These are phyloP conservation scores for Coriolopsis trogii DNA, from an alignment of 1,284 basidiomycete species.

Conservation along the genomic window DNA sequence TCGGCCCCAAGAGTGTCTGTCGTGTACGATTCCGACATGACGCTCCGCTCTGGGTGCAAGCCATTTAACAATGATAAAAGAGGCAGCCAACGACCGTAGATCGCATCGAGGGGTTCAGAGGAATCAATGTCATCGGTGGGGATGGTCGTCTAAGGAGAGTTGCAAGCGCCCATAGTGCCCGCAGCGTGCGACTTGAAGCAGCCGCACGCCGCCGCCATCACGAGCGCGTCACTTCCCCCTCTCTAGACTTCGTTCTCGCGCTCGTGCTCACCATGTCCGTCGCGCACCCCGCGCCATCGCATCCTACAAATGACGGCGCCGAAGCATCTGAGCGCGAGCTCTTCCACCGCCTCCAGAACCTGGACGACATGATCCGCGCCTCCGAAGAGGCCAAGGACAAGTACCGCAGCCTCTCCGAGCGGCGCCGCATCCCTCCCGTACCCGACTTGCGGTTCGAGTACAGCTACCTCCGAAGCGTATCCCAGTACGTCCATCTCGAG, in stretches of 20 bases:
- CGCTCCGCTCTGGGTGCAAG: too few relatives aligned
- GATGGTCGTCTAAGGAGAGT: too few relatives aligned
- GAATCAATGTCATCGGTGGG: too few relatives aligned
- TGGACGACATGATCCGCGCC: slow-evolving; percentile 20
- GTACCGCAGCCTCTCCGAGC: slow-evolving; percentile 13
- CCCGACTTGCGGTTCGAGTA: slow-evolving; percentile 77
- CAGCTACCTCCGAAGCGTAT: slow-evolving; percentile 63
- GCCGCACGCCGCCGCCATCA: background rate
- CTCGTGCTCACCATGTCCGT: background rate
- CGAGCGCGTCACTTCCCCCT: background rate
- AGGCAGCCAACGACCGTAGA: too few relatives aligned
- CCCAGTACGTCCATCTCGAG: slow-evolving; percentile 51
- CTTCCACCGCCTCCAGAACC: slow-evolving; percentile 15
- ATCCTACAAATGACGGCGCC: background rate
- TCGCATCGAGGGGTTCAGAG: too few relatives aligned
- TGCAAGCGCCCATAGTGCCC: too few relatives aligned
- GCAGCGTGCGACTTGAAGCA: too few relatives aligned
- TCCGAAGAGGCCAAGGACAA: slow-evolving; percentile 17
- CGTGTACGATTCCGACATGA: too few relatives aligned
- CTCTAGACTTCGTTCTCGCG: background rate
- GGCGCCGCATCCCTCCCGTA: slow-evolving; percentile 24
- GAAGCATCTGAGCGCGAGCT: slow-evolving; percentile 11
- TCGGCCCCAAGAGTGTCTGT: too few relatives aligned
- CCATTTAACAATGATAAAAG: too few relatives aligned
- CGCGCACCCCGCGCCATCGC: background rate